Base-by-base conservation (phyloP, 2,329 filamentous ascomycete species). In the Dothideomycetes sp. region DNA sequence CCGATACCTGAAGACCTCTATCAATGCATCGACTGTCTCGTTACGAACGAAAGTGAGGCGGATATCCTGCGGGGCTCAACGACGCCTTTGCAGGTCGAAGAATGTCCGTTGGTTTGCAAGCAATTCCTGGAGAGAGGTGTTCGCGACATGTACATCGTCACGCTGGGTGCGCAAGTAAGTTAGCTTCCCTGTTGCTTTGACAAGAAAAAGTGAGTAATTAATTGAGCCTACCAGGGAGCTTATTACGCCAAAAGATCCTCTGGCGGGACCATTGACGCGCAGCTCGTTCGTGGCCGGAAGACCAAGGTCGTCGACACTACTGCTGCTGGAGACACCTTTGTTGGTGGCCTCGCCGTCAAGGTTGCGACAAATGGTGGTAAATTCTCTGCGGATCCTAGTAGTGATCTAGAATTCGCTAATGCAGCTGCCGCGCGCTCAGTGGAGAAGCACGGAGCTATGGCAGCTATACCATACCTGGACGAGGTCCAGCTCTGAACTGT, bases 301-400 rank as follows among this genome's bases (percentile, higher is more conserved):
- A 81, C 85, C 14, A 63, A 72, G 41, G 89, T 96, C 2, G 77
- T 95, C 4, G 89, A 96, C 59, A 96, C 89, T 1, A 96, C 89
- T 5, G 89, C 83, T 2, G 91, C 91, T 4, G 89, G 89, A 0
- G 89, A 96, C 59, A 95, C 89, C 0, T 95, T 95, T 63, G 84
- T 93, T 4, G 89, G 91, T 2, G 82, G 77, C 16, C 94, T 94
- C 58, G 83, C 85, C 3, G 75, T 91, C 18, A 75, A 78, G 42
- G 72, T 81, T 19, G 84, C 84, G 30, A 69, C 65, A 43, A 58
- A 61, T 43, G 60, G 59, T 18, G 57, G 64, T 10, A 54, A 56
- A 9, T 57, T 60, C 14, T 56, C 65, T 14, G 55, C 55, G 4
- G 61, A 66, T 19, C 61, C 82, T 33, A 72, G 72, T 43, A 65